phyloP scores from a whole-genome alignment of 305 asterid genomes.

The Andrographis paniculata region DNA sequence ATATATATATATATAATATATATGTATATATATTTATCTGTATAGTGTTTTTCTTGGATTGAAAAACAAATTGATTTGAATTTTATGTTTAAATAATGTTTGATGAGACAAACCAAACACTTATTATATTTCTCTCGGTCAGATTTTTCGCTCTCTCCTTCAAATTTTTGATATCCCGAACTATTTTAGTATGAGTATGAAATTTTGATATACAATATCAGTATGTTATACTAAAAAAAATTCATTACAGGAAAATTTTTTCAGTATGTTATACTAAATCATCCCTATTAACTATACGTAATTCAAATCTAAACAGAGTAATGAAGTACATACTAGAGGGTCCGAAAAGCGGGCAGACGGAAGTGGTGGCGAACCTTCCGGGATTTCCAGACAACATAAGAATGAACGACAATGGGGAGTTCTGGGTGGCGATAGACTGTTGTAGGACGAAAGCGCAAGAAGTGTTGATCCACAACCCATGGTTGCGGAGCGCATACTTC shows the following conservation, averaged over 20 bases:
- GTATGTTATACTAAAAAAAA: no score
- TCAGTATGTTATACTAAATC: not conserved
- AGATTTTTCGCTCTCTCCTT: no score
- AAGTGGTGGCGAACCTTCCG: constrained; percentile 57
- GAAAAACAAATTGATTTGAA: no score
- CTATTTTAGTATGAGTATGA: no score
- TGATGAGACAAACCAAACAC: no score
- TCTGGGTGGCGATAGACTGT: constrained; percentile 90
- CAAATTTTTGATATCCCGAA: no score
- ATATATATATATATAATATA: no score
- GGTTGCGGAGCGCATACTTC: constrained; percentile 70
- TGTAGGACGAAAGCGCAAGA: constrained; percentile 70
- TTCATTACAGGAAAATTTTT: not conserved
- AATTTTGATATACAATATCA: no score
- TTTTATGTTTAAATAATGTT: no score
- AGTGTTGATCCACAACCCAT: constrained; percentile 47
- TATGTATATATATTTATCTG: no score
- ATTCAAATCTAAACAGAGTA: constrained; percentile 29
- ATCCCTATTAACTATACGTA: not conserved
- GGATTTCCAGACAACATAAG: constrained; percentile 86
- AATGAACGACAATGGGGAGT: constrained; percentile 59
- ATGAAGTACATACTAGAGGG: constrained; percentile 68
- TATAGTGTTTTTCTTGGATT: no score
- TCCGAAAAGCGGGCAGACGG: constrained; percentile 35
- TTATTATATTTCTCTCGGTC: no score